Evolutionary conservation across 2,329 filamentous ascomycete genomes (phyloP).

Genomic region (Sarocladium brachiariae): DNA sequence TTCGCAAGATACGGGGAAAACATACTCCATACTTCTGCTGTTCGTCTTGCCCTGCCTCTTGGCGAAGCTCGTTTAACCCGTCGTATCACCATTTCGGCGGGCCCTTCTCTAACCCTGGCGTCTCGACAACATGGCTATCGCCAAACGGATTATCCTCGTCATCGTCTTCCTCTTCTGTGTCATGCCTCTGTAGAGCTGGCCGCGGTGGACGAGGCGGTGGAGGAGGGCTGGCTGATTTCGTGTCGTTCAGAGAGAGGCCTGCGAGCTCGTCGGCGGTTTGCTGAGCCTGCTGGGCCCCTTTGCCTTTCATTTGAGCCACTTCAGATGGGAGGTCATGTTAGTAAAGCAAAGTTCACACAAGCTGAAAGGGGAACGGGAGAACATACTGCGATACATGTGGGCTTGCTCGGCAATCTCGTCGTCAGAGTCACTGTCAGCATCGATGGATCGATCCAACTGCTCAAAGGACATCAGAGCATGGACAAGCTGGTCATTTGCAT

Average conservation of each 20-base stretch:
- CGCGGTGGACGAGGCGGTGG: constrained; percentile 34
- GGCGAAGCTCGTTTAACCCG: too few relatives aligned
- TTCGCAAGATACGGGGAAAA: too few relatives aligned
- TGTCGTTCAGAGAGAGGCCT: constrained; percentile 36
- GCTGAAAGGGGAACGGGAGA: constrained; percentile 13
- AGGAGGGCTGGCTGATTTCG: constrained; percentile 43
- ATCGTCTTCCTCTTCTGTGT: constrained; percentile 47
- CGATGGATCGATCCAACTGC: constrained; percentile 81
- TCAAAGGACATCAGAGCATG: constrained; percentile 90
- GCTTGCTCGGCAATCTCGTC: constrained; percentile 57
- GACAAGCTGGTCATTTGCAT: constrained; percentile 94
- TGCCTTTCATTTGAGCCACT: constrained; percentile 49
- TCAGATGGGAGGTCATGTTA: constrained; percentile 15
- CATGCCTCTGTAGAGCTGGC: constrained; percentile 28
- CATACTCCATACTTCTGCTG: too few relatives aligned
- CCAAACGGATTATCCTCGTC: constrained; percentile 85
- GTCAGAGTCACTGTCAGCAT: constrained; percentile 65
- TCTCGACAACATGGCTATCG: constrained; percentile 64
- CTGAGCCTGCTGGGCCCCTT: constrained; percentile 36
- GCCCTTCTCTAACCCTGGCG: constrained; percentile 22
- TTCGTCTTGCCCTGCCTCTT: too few relatives aligned
- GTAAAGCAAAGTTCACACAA: constrained; percentile 3
- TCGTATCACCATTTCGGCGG: constrained; percentile 24
- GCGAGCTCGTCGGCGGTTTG: constrained; percentile 32
- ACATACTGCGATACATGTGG: constrained; percentile 54